Evolutionary conservation across 73 alveolate genomes (phyloP).

Genomic region (Paramecium biaurelia): DNA sequence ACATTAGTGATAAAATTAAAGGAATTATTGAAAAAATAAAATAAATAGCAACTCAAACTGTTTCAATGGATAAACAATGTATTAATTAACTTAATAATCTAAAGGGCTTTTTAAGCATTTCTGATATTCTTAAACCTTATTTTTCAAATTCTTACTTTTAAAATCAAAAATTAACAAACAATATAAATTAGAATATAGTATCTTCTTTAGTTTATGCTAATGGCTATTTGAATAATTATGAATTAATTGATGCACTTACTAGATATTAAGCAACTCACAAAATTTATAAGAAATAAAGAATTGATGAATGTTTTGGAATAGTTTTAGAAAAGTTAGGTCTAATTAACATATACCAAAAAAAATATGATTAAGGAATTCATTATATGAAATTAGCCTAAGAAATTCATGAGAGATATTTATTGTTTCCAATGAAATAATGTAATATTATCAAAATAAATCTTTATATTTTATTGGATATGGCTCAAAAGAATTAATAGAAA

Average conservation of each 20-base stretch:
- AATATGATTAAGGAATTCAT: not conserved
- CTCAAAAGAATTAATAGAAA: not conserved
- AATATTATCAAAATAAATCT: not conserved
- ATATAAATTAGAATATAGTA: not conserved
- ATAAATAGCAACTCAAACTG: not conserved
- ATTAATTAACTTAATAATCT: not conserved
- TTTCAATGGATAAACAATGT: not conserved
- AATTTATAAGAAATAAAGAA: not conserved
- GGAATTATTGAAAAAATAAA: not conserved
- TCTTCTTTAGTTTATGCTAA: not conserved
- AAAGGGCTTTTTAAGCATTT: not conserved
- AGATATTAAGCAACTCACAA: not conserved
- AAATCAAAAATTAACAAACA: not conserved
- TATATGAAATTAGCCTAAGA: constrained; percentile 4
- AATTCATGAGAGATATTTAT: constrained; percentile 11
- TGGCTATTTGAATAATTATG: not conserved
- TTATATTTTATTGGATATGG: not conserved
- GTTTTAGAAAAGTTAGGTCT: not conserved
- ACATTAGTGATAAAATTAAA: not conserved
- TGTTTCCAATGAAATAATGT: not conserved
- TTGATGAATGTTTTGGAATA: constrained; percentile 23
- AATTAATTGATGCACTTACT: not conserved
- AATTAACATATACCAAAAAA: not conserved
- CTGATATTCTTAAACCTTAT: not conserved
- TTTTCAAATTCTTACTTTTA: not conserved